phyloP scores from a whole-genome alignment of 2,329 filamentous ascomycete species.

The Ascosphaera pollenicola region DNA sequence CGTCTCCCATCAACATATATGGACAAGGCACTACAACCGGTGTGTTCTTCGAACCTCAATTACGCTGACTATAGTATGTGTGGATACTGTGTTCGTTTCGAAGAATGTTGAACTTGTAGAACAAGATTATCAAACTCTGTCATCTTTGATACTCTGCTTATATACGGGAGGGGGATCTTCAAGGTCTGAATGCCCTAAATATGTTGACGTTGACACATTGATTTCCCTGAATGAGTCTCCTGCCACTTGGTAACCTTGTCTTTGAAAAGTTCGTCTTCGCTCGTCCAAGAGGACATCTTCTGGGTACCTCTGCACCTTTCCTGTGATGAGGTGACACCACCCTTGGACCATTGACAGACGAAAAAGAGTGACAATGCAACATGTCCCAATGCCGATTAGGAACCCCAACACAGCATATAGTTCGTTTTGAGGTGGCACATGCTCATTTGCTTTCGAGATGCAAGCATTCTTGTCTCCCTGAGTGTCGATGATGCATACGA shows the following conservation, averaged over 20 bases:
- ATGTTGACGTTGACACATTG: neutral
- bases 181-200: neutral
- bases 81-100: no score
- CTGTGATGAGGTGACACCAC: conserved; percentile 47
- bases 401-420: conserved; percentile 65
- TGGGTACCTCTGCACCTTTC: conserved; percentile 13
- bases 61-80: no score
- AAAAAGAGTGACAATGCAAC: conserved; percentile 61
- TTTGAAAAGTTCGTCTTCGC: neutral
- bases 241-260: neutral
- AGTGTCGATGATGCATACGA: conserved; percentile 42
- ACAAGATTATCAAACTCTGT: neutral
- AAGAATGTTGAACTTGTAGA: no score
- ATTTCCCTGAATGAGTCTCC: neutral
- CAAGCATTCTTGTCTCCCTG: conserved; percentile 45
- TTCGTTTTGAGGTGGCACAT: conserved; percentile 55
- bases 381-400: conserved; percentile 67
- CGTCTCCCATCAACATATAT: no score
- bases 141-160: neutral
- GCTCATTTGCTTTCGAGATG: conserved; percentile 30
- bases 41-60: no score
- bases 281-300: neutral
- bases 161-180: neutral
- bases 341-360: conserved; percentile 67
- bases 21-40: no score